Conservation (phyloP, 192 early-diverging fungal genomes). For the Coemansia sp. region DNA sequence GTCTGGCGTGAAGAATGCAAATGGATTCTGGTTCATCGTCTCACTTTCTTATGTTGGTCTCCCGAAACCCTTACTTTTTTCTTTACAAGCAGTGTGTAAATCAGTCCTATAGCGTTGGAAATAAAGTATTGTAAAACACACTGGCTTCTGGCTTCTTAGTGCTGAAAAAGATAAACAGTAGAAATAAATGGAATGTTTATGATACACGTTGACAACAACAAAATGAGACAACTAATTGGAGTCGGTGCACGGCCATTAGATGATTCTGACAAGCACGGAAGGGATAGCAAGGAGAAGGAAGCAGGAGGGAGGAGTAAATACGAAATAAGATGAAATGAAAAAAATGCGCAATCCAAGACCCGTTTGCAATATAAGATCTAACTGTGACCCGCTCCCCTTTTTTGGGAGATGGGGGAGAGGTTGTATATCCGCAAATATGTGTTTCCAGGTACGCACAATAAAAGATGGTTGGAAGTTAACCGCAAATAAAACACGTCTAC, state of each 20-base stretch:
- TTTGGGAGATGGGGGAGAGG: not conserved
- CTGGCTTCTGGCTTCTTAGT: not conserved
- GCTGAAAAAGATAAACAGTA: not conserved
- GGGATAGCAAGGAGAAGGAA: not conserved
- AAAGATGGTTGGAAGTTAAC: not conserved
- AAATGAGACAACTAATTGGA: not conserved
- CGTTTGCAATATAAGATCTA: not conserved
- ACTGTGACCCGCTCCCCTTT: not conserved
- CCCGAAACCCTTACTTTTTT: too few relatives aligned
- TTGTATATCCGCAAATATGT: not conserved
- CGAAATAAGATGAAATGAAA: not conserved
- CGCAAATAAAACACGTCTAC: not conserved
- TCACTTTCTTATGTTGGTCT: too few relatives aligned
- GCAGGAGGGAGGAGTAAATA: not conserved
- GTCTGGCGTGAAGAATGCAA: conserved; percentile 50
- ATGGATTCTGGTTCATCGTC: conserved; percentile 51
- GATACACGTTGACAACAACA: not conserved
- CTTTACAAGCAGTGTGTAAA: too few relatives aligned
- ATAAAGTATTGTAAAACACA: not conserved
- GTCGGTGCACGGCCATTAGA: not conserved
- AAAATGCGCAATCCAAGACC: not conserved
- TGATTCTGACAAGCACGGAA: not conserved
- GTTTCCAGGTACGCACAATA: conserved; percentile 8
- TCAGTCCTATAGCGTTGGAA: too few relatives aligned
- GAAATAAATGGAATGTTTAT: not conserved